Base-by-base conservation (phyloP, 1,284 basidiomycete genomes). In the Malassezia slooffiae region DNA sequence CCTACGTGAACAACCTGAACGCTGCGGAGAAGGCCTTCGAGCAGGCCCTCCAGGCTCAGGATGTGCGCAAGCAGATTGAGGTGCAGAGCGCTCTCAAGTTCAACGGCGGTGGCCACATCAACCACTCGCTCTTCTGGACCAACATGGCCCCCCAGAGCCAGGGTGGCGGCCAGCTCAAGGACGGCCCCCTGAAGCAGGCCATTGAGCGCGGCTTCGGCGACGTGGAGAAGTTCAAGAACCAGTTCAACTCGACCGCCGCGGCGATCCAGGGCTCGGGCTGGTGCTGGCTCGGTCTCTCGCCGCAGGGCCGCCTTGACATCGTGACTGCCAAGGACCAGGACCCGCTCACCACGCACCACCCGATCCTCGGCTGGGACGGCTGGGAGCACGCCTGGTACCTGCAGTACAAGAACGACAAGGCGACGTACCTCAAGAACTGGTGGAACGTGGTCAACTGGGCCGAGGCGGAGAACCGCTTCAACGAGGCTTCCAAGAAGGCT, bases 71-170 rank as follows among this genome's bases (percentile, higher is more conserved):
- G 70, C 77, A 80, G 67, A 93, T 97, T 71, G 79, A 79, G 21
- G 79, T 90, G 50, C 85, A 87, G 73, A 72, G 80, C 16, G 85
- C 85, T 12, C 76, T 90, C 73, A 87, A 84, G 74, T 89, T 89
- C 75, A 89, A 89, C 74, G 85, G 85, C 36, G 85, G 85, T 70
- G 85, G 61, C 36, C 70, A 71, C 60, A 60, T 71, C 74, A 88
- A 88, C 72, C 86, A 88, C 71, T 81, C 88, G 32, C 78, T 97
- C 42, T 97, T 97, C 78, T 97, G 91, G 93, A 88, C 83, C 74
- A 96, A 93, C 75, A 79, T 69, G 12, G 64, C 64, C n/a, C 64
- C 64, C 17, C 27, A 52, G 41, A 58, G 38, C 34, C 41, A 57
- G 44, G 66, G 66, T 41, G 66, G 78, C 52, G 80, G 83, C 59